Conservation (phyloP, 2,329 filamentous ascomycete species). For the Metarhizium album region DNA sequence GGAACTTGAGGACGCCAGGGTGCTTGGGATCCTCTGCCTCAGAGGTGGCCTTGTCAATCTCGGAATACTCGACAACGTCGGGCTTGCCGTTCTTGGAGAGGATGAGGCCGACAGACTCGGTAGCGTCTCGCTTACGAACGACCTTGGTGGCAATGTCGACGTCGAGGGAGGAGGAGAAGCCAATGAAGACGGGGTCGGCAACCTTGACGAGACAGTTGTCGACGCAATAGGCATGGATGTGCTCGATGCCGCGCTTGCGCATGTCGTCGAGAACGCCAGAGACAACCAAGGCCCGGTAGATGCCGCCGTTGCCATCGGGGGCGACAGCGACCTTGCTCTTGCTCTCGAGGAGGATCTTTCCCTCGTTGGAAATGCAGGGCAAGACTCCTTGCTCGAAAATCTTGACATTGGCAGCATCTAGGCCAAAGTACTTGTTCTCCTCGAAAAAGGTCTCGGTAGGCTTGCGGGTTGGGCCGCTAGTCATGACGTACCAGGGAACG, state of each 20-base stretch:
- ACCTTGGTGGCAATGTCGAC: slow-evolving; percentile 98
- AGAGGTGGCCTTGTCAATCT: slow-evolving; percentile 83
- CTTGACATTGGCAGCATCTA: slow-evolving; percentile 72
- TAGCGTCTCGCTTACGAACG: slow-evolving; percentile 95
- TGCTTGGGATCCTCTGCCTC: slow-evolving; percentile 80
- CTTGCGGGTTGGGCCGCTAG: slow-evolving; percentile 81
- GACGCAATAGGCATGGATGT: slow-evolving; percentile 96
- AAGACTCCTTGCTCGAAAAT: slow-evolving; percentile 97
- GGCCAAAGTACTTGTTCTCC: slow-evolving; percentile 81
- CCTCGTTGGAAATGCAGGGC: slow-evolving; percentile 93
- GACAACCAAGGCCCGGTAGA: slow-evolving; percentile 83
- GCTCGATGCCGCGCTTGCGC: slow-evolving; percentile 77
- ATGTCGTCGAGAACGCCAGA: slow-evolving; percentile 79
- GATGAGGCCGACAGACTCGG: slow-evolving; percentile 91
- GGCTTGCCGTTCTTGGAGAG: slow-evolving; percentile 91
- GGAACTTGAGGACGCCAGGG: slow-evolving; percentile 78
- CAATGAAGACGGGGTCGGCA: slow-evolving; percentile 92
- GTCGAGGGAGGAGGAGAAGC: slow-evolving; percentile 76
- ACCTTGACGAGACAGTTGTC: slow-evolving; percentile 99
- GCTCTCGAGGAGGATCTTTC: slow-evolving; percentile 88
- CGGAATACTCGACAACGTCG: slow-evolving; percentile 96
- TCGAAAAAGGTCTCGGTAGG: slow-evolving; percentile 92
- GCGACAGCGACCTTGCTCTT: slow-evolving; percentile 89
- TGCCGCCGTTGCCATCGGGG: slow-evolving; percentile 91
- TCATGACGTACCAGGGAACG: slow-evolving; percentile 99